Evolutionary conservation across 257 asterid species (phyloP).

Genomic region (Leptodermis oblonga): DNA sequence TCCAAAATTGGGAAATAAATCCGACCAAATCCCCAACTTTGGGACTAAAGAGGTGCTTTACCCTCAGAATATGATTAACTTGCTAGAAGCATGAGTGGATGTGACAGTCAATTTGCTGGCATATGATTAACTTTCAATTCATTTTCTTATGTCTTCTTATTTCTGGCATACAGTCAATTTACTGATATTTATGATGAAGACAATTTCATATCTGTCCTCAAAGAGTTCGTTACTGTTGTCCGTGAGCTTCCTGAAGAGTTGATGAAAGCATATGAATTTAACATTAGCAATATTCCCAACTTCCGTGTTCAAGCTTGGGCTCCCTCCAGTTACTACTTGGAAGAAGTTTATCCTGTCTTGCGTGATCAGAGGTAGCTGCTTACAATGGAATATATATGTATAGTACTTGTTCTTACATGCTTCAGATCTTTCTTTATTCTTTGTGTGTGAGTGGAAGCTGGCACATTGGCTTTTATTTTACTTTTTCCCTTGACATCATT

Average conservation of each 20-base stretch:
- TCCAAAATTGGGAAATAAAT: too few relatives aligned
- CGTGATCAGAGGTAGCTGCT: conserved; percentile 50
- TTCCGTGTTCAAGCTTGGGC: conserved; percentile 76
- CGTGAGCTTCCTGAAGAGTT: conserved; percentile 59
- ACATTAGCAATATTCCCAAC: conserved; percentile 62
- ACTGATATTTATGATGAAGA: conserved; percentile 80
- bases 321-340: conserved; percentile 59
- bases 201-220: conserved; percentile 60
- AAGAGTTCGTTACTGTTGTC: conserved; percentile 55
- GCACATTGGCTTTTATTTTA: too few relatives aligned
- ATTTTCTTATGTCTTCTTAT: conserved; percentile 1
- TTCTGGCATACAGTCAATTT: conserved; percentile 50
- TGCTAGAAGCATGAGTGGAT: neutral
- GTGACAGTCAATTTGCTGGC: too few relatives aligned
- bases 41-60: too few relatives aligned
- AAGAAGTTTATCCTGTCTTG: conserved; percentile 66
- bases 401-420: neutral
- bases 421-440: neutral
- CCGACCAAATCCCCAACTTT: too few relatives aligned
- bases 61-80: neutral
- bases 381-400: neutral
- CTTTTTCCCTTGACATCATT: too few relatives aligned
- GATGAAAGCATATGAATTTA: conserved; percentile 56
- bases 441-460: too few relatives aligned
- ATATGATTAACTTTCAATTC: neutral